phyloP scores from a whole-genome alignment of 2,329 filamentous ascomycete species.

The Calonectria naviculata region DNA sequence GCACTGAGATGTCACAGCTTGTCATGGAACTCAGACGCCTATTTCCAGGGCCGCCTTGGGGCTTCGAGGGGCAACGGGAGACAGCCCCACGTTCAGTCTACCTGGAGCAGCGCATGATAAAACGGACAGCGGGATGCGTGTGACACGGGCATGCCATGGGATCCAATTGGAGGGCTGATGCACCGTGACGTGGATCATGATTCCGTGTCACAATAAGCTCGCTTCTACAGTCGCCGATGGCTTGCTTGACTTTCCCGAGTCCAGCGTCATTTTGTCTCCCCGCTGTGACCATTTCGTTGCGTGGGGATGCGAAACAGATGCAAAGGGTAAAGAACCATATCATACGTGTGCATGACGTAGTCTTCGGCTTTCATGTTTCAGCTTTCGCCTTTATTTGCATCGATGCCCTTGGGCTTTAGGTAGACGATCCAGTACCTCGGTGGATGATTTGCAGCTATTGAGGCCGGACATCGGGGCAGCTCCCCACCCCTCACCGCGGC shows the following conservation, averaged over 20 bases:
- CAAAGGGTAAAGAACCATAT: not conserved
- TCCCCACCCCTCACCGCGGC: not conserved
- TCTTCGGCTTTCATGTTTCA: not conserved
- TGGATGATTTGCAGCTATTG: not conserved
- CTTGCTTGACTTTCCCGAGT: not conserved
- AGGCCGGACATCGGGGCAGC: not conserved
- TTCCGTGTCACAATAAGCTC: not conserved
- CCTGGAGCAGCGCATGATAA: not conserved
- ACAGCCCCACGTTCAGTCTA: not conserved
- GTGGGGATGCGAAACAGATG: not conserved
- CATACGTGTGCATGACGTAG: not conserved
- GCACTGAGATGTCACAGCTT: not conserved
- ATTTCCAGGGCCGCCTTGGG: not conserved
- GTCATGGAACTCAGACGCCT: not conserved
- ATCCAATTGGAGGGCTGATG: not conserved
- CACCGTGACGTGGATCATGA: slow-evolving; percentile 31
- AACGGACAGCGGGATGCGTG: not conserved
- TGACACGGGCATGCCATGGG: not conserved
- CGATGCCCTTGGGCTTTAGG: not conserved
- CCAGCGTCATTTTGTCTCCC: not conserved
- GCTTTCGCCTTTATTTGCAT: not conserved
- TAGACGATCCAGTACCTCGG: not conserved
- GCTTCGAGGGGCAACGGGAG: not conserved
- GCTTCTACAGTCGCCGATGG: not conserved
- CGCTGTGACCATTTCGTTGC: not conserved